These are phyloP conservation scores for Podospora sp. DNA, from an alignment of 495 filamentous ascomycete genomes.

Conservation along the genomic window DNA sequence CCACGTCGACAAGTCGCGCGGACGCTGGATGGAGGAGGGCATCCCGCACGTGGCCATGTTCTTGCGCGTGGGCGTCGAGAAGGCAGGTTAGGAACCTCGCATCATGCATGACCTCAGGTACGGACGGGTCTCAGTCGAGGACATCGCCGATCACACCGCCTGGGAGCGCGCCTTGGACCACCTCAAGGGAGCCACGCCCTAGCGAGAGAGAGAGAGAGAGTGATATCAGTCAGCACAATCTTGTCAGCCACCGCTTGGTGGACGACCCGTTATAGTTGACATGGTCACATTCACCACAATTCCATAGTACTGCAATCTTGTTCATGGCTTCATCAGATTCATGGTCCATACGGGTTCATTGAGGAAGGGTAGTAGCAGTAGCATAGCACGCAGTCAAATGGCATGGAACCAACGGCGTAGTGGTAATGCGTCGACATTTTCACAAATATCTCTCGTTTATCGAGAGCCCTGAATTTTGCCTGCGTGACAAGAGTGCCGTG, in stretches of 20 bases:
- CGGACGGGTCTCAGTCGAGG: neutral
- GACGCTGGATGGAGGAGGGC: conserved; percentile 80
- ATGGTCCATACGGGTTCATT: neutral
- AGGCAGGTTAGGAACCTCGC: neutral
- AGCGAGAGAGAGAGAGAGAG: too few relatives aligned
- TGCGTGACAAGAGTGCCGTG: conserved; percentile 53
- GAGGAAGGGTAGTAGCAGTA: neutral
- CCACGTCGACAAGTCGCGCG: conserved; percentile 66
- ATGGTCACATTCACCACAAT: neutral
- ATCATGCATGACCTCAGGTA: neutral
- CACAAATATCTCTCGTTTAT: conserved; percentile 31
- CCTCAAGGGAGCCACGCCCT: too few relatives aligned
- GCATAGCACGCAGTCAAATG: conserved; percentile 20
- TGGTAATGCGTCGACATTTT: conserved; percentile 26
- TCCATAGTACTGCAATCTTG: neutral
- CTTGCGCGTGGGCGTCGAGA: neutral
- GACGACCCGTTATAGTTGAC: neutral
- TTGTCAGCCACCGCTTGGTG: neutral
- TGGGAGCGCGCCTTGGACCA: too few relatives aligned
- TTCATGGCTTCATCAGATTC: neutral
- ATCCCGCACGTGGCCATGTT: conserved; percentile 87
- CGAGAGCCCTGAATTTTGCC: conserved; percentile 48
- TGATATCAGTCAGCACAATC: too few relatives aligned
- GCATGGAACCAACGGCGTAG: conserved; percentile 16
- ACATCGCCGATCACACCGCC: too few relatives aligned